phyloP scores from a whole-genome alignment of 352 stramenopile genomes.

The Detonula confervacea region DNA sequence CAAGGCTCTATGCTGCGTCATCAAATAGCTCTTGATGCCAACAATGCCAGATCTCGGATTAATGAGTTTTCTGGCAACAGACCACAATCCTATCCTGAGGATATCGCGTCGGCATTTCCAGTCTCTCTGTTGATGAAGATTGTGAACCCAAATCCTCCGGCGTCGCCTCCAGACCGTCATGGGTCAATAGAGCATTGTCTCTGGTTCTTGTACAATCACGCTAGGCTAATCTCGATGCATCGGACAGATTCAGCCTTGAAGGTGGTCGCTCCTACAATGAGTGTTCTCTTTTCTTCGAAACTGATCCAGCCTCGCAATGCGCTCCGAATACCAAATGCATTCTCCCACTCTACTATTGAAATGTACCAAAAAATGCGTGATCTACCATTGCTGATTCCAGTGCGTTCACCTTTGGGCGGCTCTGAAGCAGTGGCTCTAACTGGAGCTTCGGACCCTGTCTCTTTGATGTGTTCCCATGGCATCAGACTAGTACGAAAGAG shows the following conservation, averaged over 20 bases:
- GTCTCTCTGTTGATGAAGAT: slow-evolving; percentile 26
- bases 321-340: slow-evolving; percentile 29
- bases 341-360: slow-evolving; percentile 48
- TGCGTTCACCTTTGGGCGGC: not conserved
- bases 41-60: slow-evolving; percentile 35
- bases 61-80: slow-evolving; percentile 14
- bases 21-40: slow-evolving; percentile 35
- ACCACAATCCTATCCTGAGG: slow-evolving; percentile 26
- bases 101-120: slow-evolving; percentile 44
- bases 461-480: slow-evolving; percentile 54
- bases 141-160: not conserved
- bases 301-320: slow-evolving; percentile 36
- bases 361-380: slow-evolving; percentile 38
- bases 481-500: slow-evolving; percentile 51
- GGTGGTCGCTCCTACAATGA: slow-evolving; percentile 18
- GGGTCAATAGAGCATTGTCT: slow-evolving; percentile 15
- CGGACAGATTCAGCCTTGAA: slow-evolving; percentile 28
- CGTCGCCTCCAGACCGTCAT: not conserved
- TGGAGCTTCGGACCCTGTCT: slow-evolving; percentile 67
- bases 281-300: slow-evolving; percentile 17
- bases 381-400: slow-evolving; percentile 36
- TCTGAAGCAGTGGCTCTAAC: slow-evolving; percentile 30
- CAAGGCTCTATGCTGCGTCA: slow-evolving; percentile 12
- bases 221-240: slow-evolving; percentile 31
- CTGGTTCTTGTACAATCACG: slow-evolving; percentile 43